phyloP scores from a whole-genome alignment of 768 basidiomycete species.

The Saitozyma podzolica region DNA sequence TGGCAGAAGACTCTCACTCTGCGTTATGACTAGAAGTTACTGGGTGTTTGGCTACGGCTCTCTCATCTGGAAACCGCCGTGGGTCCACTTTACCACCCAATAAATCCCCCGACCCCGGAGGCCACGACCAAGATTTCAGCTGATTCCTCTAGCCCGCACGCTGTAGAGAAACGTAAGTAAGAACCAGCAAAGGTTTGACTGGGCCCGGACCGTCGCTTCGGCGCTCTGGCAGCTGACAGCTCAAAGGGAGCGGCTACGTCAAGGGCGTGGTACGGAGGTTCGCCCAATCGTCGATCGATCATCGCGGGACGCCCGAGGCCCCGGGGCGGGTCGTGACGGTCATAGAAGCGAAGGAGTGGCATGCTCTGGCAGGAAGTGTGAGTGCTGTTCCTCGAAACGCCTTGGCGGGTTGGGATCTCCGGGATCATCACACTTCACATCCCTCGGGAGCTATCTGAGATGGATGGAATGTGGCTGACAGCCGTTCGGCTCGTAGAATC shows the following conservation, averaged over 20 bases:
- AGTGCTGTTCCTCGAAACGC: constrained; percentile 3
- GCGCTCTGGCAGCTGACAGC: no score
- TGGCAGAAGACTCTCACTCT: no score
- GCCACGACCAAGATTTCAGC: not conserved
- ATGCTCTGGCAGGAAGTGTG: constrained; percentile 44
- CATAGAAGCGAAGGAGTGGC: constrained; percentile 86
- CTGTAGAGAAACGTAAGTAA: constrained; percentile 64
- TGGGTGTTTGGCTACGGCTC: constrained; percentile 91
- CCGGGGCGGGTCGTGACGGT: constrained; percentile 90
- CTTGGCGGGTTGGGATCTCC: no score
- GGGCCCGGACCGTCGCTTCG: no score
- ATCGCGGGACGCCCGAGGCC: constrained; percentile 82
- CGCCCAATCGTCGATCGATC: constrained; percentile 88
- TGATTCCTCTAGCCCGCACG: constrained; percentile 64
- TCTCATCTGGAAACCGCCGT: constrained; percentile 80
- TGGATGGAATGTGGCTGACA: not conserved
- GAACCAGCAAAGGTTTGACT: not conserved
- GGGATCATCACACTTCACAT: no score
- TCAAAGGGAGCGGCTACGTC: constrained; percentile 65
- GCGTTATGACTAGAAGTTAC: constrained; percentile 51
- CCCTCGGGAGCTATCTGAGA: not conserved
- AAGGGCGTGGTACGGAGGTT: constrained; percentile 89
- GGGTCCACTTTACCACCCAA: constrained; percentile 8
- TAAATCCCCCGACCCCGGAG: not conserved
- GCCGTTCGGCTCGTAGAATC: constrained; percentile 53